A percentile compares a stretch with the other conserved stretches of the same genome.
phyloP scores from a whole-genome alignment of 2,329 filamentous ascomycete species.

The Cytospora mali region DNA sequence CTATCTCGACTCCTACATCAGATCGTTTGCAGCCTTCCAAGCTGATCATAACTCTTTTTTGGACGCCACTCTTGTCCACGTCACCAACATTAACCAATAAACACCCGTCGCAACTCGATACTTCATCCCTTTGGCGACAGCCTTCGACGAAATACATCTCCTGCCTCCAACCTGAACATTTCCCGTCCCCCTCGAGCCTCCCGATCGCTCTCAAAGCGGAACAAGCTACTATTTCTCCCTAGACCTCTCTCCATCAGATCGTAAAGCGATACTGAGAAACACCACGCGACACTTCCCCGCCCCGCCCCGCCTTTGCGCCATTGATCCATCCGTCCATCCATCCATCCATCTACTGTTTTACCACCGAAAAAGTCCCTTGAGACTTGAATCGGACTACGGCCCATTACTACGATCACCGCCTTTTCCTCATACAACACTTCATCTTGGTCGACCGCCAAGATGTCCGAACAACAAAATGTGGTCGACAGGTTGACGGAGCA shows the following conservation, averaged over 20 bases:
- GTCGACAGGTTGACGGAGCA: constrained; percentile 28
- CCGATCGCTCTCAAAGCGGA: not conserved
- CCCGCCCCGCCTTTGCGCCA: constrained; percentile 9
- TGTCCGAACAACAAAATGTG: constrained; percentile 23
- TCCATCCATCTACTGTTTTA: constrained; percentile 2
- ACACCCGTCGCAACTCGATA: not conserved
- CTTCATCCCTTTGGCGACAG: not conserved
- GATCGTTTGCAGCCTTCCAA: not conserved
- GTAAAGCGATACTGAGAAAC: too few relatives aligned
- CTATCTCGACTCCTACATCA: not conserved
- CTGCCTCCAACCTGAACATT: not conserved
- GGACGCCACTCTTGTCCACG: not conserved
- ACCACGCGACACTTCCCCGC: constrained; percentile 21
- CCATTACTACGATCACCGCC: not conserved
- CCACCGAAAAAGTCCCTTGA: constrained; percentile 10
- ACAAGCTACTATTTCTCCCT: not conserved
- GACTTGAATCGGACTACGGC: constrained; percentile 1
- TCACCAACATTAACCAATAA: not conserved
- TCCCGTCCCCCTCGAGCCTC: not conserved
- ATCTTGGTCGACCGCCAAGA: constrained; percentile 21
- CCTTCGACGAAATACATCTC: not conserved
- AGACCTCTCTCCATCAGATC: not conserved
- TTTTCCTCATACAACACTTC: constrained; percentile 3
- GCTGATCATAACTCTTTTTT: not conserved
- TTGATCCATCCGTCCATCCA: not conserved